Evolutionary conservation across 306 rosid species (phyloP), one percentile per base, ranked within the genome.

Genomic region (Inga laurina): DNA sequence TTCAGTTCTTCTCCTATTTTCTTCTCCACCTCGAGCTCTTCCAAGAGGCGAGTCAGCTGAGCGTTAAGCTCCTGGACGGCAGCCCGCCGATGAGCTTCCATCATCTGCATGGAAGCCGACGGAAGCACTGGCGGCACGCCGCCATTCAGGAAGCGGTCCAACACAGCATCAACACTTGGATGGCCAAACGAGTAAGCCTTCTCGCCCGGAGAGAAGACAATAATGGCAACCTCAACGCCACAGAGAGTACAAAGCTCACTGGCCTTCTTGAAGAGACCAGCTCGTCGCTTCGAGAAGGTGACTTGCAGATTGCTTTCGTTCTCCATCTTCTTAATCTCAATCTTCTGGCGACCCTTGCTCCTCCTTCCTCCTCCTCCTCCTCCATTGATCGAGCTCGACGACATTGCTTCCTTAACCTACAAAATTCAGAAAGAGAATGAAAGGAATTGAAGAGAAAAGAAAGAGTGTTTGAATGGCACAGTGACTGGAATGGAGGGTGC

Each of bases 141-240:
- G 0, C 21, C 54, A 14, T 22, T 45, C 3, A 88, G 72, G 43
- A 61, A 88, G 0, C 88, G 86, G 0, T 76, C 79, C 2, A 88
- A 5, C 0, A 85, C 70, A 0, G 54, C 32, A 5, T 85, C 85
- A 2, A 85, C 87, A 7, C n/a, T 59, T 0, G 90, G 85, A 44
- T 88, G 90, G 27, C 90, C 90, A 10, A 88, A 88, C 2, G 88
- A 85, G 74, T 76, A 88, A 3, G 74, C 90, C 19, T 85, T 88
- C 8, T 80, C 80, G 0, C 83, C 79, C 0, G 88, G 88, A 0
- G 90, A 88, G 68, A 85, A 88, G 7, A 88, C 81, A 2, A 88
- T 4, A 3, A 88, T 52, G 8, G 81, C 90, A 9, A 88, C 68
- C 3, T 82, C 79, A 2, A 79, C 85, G 1, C 85, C 83, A 0